Conservation (phyloP, 2,329 filamentous ascomycete genomes). For the Neonectria sp. region DNA sequence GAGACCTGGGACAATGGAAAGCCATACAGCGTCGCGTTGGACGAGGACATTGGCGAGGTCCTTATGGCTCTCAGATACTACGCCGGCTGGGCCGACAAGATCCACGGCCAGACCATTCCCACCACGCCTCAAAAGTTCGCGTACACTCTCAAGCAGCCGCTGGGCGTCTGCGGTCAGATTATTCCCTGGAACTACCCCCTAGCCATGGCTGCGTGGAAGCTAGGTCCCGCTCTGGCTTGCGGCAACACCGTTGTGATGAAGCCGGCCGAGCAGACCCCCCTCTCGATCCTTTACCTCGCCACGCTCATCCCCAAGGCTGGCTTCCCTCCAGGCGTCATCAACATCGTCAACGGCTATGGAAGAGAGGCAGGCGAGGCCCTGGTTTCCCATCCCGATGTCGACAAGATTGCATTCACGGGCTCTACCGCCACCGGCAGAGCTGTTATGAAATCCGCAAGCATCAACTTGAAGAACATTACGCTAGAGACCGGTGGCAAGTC, state of each 20-base stretch:
- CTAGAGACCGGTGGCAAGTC: slow-evolving; percentile 74
- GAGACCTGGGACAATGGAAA: slow-evolving; percentile 86
- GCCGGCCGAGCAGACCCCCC: slow-evolving; percentile 74
- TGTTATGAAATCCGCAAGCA: slow-evolving; percentile 77
- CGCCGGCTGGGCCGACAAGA: slow-evolving; percentile 80
- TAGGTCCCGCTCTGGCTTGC: slow-evolving; percentile 75
- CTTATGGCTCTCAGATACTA: slow-evolving; percentile 71
- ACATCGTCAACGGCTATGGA: slow-evolving; percentile 78
- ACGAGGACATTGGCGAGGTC: slow-evolving; percentile 71
- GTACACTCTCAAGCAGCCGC: slow-evolving; percentile 78
- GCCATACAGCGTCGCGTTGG: slow-evolving; percentile 74
- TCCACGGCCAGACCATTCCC: slow-evolving; percentile 78
- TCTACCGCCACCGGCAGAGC: slow-evolving; percentile 76
- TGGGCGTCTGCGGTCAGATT: slow-evolving; percentile 78
- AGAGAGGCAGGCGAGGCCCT: slow-evolving; percentile 76
- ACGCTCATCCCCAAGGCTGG: slow-evolving; percentile 77
- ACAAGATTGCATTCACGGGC: slow-evolving; percentile 83
- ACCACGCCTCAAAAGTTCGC: slow-evolving; percentile 75
- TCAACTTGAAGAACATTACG: slow-evolving; percentile 70
- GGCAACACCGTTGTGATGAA: slow-evolving; percentile 74
- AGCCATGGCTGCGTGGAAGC: slow-evolving; percentile 80
- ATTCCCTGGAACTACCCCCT: slow-evolving; percentile 84
- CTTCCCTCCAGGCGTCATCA: slow-evolving; percentile 81
- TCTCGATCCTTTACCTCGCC: slow-evolving; percentile 72
- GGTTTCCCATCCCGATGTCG: slow-evolving; percentile 73